Evolutionary conservation across 2,329 filamentous ascomycete species (phyloP).

Genomic region (Macroventuria anomochaeta): DNA sequence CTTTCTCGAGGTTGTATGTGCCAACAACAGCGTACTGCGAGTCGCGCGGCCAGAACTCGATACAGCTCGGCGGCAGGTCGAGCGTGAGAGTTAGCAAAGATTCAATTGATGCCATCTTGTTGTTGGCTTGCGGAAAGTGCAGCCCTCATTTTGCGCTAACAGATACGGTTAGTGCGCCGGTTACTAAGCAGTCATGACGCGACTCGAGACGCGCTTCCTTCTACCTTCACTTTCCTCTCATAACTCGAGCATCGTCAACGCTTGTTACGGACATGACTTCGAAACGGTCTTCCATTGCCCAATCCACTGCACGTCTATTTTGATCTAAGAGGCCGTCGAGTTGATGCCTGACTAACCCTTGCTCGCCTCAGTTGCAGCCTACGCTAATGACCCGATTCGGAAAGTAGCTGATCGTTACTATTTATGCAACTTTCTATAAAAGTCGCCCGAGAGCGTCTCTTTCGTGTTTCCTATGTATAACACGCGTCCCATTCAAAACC

Average conservation of each 20-base stretch:
- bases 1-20: conserved; percentile 77
- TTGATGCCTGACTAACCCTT: conserved; percentile 42
- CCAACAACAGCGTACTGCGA: conserved; percentile 77
- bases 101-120: conserved; percentile 43
- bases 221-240: not conserved
- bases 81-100: conserved; percentile 61
- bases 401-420: conserved; percentile 22
- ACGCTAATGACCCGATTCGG: conserved; percentile 32
- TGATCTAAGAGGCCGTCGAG: conserved; percentile 14
- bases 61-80: conserved; percentile 75
- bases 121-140: conserved; percentile 11
- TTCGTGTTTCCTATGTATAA: conserved; percentile 29
- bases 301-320: not conserved
- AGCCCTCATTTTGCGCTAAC: conserved; percentile 14
- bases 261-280: not conserved
- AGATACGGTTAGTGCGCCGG: conserved; percentile 22
- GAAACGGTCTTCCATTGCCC: not conserved
- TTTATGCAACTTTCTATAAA: conserved; percentile 26
- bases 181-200: conserved; percentile 24
- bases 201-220: not conserved
- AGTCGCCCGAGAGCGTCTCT: conserved; percentile 28
- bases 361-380: conserved; percentile 40
- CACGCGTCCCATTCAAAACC: conserved; percentile 15
- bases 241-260: not conserved
- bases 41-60: conserved; percentile 72